These are phyloP conservation scores for Debaryomyces prosopidis DNA, from an alignment of 805 yeast genomes.

Conservation along the genomic window DNA sequence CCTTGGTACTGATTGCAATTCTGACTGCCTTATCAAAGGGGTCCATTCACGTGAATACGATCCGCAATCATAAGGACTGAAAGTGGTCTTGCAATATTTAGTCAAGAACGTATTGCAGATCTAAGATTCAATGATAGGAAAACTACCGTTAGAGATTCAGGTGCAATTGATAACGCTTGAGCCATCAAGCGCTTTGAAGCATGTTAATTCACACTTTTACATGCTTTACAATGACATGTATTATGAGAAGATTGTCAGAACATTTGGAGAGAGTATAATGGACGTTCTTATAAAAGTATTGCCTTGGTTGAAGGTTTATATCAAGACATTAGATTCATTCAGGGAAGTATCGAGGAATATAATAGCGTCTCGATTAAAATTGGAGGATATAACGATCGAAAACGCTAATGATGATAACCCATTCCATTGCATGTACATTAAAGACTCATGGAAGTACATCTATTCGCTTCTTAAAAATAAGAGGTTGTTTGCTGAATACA, in stretches of 20 bases:
- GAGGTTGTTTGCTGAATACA: constrained; percentile 50
- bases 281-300: constrained; percentile 32
- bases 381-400: constrained; percentile 23
- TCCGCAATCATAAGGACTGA: too few species aligned
- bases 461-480: constrained; percentile 52
- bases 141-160: constrained; percentile 47
- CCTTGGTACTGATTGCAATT: too few species aligned
- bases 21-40: too few species aligned
- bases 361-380: constrained; percentile 24
- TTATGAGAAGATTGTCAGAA: constrained; percentile 36
- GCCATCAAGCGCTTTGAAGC: constrained; percentile 35
- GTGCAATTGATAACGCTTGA: constrained; percentile 29
- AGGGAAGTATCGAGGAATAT: constrained; percentile 25
- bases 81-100: too few species aligned
- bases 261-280: constrained; percentile 39
- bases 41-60: too few species aligned
- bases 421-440: constrained; percentile 31
- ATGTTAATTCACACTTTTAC: constrained; percentile 45
- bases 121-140: constrained; percentile 9
- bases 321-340: constrained; percentile 39
- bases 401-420: constrained; percentile 12
- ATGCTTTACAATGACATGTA: constrained; percentile 50
- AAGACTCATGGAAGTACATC: constrained; percentile 57
- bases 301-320: constrained; percentile 39
- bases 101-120: background rate